Base-by-base conservation (phyloP, 495 filamentous ascomycete genomes). In the Tetracladium marchalianum region DNA sequence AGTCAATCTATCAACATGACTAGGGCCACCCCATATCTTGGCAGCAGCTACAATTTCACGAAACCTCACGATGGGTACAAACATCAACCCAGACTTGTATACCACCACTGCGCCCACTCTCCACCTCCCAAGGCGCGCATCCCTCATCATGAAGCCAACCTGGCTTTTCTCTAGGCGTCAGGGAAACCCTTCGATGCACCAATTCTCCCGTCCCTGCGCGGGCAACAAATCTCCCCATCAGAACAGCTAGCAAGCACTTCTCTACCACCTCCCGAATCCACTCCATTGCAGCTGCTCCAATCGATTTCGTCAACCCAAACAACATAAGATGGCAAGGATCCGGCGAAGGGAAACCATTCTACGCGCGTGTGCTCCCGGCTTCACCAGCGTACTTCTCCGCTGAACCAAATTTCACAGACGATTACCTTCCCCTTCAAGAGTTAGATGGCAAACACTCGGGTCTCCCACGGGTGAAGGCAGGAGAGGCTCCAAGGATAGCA, bases 371-470 rank as follows among this genome's bases (percentile, higher is more conserved):
- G 19, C 68, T 94, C 32, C 92, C 92, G 13, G 72, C 75, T 0
- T 95, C 92, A 7, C 83, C 86, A 1, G 87, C 90, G 39, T 99
- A 97, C 67, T 99, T 97, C 73, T 90, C 87, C 50, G 82, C 80
- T 31, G 82, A 76, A 34, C 84, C 89, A 2, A 68, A 71, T 32
- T 96, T 93, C 72, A 90, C 82, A 66, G 92, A 99, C 64, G 76
- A 84, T 60, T 74, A 85, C 54, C 75, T 99, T 49, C 59, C 63
- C 1, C 72, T 99, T 11, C 76, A 87, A 53, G 60, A 73, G 9
- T 72, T 97, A 16, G 65, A 84, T 43, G 77, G 76, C 31, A 79
- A 76, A 60, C 79, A 90, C 60, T 71, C 78, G 35, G 66, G 74
- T 6, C 78, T 97, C 16, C 92, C 92, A 0, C 72, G 65, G 2